These are phyloP conservation scores for Protostelium mycophagum DNA, from an alignment of 78 protist species.

Conservation along the genomic window DNA sequence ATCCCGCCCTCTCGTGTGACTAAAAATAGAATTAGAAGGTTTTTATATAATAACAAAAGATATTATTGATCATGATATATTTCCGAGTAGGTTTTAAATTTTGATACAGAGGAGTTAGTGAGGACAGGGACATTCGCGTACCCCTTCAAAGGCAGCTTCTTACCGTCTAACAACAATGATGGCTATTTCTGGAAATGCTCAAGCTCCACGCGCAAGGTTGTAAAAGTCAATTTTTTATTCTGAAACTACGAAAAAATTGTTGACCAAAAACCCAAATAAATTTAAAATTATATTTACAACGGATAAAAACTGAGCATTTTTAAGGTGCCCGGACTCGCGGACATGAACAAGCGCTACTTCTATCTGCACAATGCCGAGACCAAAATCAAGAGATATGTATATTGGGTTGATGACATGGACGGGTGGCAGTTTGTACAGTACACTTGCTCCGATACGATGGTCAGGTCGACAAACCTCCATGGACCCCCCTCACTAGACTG, in stretches of 20 bases:
- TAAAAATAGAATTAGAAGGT: background rate
- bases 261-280: too few species aligned
- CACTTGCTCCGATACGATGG: background rate
- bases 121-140: background rate
- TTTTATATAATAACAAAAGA: background rate
- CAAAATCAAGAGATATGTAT: background rate
- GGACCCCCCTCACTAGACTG: background rate
- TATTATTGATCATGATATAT: background rate
- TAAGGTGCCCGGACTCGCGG: too few species aligned
- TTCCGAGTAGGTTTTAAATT: background rate
- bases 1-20: too few species aligned
- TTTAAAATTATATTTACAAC: too few species aligned
- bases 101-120: background rate
- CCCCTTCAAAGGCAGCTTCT: background rate
- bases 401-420: background rate
- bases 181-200: background rate
- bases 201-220: background rate
- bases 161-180: background rate
- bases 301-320: too few species aligned
- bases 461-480: background rate
- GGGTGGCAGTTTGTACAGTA: background rate
- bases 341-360: background rate
- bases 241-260: too few species aligned
- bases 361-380: background rate
- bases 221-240: too few species aligned